Evolutionary conservation across 331 rosid genomes (phyloP).

Genomic region (Pyrus hybrid): DNA sequence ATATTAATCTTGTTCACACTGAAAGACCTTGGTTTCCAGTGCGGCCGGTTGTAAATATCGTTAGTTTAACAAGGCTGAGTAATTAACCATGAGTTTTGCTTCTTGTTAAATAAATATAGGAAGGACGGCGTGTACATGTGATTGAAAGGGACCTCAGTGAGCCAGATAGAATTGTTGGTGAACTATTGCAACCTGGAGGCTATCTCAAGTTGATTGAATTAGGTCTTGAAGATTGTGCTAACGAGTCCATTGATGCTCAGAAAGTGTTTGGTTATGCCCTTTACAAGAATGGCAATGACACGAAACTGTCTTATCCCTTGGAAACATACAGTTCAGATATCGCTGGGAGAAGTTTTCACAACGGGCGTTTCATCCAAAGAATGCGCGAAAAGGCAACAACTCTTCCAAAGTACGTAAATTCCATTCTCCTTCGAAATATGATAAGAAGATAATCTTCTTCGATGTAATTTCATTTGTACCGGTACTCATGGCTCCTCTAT

Average conservation of each 20-base stretch:
- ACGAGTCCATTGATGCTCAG: too few species aligned
- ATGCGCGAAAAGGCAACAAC: constrained; percentile 54
- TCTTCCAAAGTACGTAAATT: constrained; percentile 44
- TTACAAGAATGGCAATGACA: neutral
- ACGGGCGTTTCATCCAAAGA: constrained; percentile 26
- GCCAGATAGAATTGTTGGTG: constrained; percentile 44
- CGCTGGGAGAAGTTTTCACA: constrained; percentile 48
- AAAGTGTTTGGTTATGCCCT: too few species aligned
- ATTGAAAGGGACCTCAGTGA: too few species aligned
- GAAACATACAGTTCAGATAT: constrained; percentile 34
- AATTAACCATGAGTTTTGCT: neutral
- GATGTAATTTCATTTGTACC: neutral
- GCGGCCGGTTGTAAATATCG: too few species aligned
- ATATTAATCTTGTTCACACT: too few species aligned
- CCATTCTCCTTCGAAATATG: neutral
- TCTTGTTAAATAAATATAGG: constrained; percentile 28
- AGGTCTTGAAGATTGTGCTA: too few species aligned
- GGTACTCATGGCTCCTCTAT: neutral
- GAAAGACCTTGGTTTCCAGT: too few species aligned
- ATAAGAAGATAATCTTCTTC: neutral
- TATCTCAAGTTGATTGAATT: too few species aligned
- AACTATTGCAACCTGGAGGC: constrained; percentile 48
- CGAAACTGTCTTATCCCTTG: constrained; percentile 53
- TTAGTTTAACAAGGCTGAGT: constrained; percentile 10
- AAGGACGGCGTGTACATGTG: constrained; percentile 28